Percentiles rank a stretch among this genome's conserved stretches.
Evolutionary conservation across 495 filamentous ascomycete genomes (phyloP).

Genomic region (Xylaria intraflava): DNA sequence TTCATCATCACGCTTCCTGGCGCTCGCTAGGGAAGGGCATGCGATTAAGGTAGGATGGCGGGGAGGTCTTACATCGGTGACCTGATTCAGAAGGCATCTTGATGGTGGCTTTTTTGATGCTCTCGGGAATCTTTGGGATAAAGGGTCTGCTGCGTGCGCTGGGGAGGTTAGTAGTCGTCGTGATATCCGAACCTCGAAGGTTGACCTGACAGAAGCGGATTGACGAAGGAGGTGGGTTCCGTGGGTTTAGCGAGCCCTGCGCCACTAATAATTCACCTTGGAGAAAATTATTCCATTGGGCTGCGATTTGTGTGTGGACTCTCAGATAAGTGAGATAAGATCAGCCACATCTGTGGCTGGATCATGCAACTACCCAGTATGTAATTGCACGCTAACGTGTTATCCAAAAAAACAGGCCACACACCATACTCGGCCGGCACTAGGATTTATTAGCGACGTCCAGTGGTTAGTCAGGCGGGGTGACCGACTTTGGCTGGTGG

Average conservation of each 20-base stretch:
- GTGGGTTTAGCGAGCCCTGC: conserved; percentile 29
- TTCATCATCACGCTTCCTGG: neutral
- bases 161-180: conserved; percentile 29
- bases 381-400: neutral
- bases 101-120: conserved; percentile 36
- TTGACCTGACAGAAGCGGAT: conserved; percentile 19
- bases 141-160: conserved; percentile 23
- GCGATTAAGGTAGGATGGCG: neutral
- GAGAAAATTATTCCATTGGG: conserved; percentile 17
- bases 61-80: conserved; percentile 64
- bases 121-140: conserved; percentile 27
- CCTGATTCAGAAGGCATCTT: conserved; percentile 79
- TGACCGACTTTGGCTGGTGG: too few relatives aligned
- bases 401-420: too few relatives aligned
- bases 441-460: too few relatives aligned
- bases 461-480: too few relatives aligned
- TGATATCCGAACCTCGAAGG: conserved; percentile 27
- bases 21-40: neutral
- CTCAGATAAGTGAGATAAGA: conserved; percentile 3
- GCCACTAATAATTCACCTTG: conserved; percentile 21
- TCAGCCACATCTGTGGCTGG: conserved; percentile 11
- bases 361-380: neutral
- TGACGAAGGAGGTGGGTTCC: conserved; percentile 24
- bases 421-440: too few relatives aligned
- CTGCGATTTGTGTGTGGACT: conserved; percentile 18